Evolutionary conservation across 345 rosid species (phyloP).

Genomic region (Pistacia vera): DNA sequence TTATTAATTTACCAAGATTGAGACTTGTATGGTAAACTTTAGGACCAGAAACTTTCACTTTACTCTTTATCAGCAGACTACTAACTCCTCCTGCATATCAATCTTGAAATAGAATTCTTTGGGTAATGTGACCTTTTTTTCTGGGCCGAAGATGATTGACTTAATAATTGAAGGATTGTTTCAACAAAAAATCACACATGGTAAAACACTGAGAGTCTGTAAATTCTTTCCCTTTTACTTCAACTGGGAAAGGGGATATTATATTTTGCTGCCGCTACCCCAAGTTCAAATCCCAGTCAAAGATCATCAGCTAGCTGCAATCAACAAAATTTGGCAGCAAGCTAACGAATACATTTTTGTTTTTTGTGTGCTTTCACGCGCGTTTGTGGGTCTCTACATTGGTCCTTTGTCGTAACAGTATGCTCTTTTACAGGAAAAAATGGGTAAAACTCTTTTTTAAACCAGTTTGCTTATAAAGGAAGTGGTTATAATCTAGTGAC

Average conservation of each 20-base stretch:
- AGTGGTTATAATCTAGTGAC: too few relatives aligned
- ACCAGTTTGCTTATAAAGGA: too few relatives aligned
- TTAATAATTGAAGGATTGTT: not conserved
- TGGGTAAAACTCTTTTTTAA: too few relatives aligned
- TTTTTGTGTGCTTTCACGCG: not conserved
- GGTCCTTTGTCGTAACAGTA: too few relatives aligned
- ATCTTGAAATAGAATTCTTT: not conserved
- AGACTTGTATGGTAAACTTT: not conserved
- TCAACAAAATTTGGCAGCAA: not conserved
- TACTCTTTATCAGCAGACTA: not conserved
- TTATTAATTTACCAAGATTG: not conserved
- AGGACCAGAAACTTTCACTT: not conserved
- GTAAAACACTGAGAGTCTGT: not conserved
- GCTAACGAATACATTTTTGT: not conserved
- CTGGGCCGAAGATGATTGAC: not conserved
- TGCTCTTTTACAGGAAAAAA: too few relatives aligned
- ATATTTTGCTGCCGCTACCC: not conserved
- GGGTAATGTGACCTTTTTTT: too few relatives aligned
- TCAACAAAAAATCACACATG: not conserved
- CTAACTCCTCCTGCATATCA: not conserved
- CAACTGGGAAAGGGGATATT: not conserved
- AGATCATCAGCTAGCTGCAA: not conserved
- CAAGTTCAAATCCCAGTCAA: not conserved
- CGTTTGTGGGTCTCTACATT: not conserved
- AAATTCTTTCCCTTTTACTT: not conserved